Percentiles rank a stretch among this genome's conserved stretches.
These are phyloP conservation scores for Bathelium albidoporum DNA, from an alignment of 495 filamentous ascomycete species.

Conservation along the genomic window DNA sequence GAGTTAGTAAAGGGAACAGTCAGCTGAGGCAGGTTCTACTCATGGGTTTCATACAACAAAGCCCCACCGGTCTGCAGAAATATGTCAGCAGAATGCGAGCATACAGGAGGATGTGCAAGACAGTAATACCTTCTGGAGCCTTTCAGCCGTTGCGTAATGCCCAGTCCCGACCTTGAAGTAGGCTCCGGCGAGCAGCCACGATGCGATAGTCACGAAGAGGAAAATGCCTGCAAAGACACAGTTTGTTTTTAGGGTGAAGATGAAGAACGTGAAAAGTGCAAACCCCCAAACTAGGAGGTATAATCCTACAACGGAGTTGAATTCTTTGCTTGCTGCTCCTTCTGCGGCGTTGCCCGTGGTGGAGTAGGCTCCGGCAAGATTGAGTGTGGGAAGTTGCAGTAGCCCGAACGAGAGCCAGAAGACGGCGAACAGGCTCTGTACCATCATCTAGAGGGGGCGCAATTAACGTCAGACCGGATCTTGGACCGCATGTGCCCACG, in stretches of 20 bases:
- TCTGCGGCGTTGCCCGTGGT: conserved; percentile 27
- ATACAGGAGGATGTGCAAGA: background rate
- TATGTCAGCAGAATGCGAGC: conserved; percentile 5
- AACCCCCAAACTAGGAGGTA: conserved; percentile 46
- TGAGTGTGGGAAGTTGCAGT: conserved; percentile 42
- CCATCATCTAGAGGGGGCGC: conserved; percentile 41
- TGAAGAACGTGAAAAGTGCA: conserved; percentile 45
- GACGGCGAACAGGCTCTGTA: conserved; percentile 46
- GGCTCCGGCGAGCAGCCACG: conserved; percentile 40
- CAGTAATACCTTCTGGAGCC: conserved; percentile 35
- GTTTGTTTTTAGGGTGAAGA: conserved; percentile 47
- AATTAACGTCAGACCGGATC: background rate
- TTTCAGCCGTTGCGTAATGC: conserved; percentile 33
- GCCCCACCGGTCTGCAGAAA: conserved; percentile 34
- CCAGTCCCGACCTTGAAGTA: conserved; percentile 42
- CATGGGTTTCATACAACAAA: conserved; percentile 9
- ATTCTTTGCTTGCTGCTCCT: conserved; percentile 35
- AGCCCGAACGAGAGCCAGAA: conserved; percentile 48
- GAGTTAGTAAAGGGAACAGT: conserved; percentile 12
- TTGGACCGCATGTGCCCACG: conserved; percentile 38
- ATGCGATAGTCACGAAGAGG: conserved; percentile 37
- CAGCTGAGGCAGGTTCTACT: background rate
- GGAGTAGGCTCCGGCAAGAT: conserved; percentile 38
- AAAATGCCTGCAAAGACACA: conserved; percentile 45
- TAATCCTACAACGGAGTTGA: conserved; percentile 36